Evolutionary conservation across 2,329 filamentous ascomycete species (phyloP).

Genomic region (Xylariaceae sp.): DNA sequence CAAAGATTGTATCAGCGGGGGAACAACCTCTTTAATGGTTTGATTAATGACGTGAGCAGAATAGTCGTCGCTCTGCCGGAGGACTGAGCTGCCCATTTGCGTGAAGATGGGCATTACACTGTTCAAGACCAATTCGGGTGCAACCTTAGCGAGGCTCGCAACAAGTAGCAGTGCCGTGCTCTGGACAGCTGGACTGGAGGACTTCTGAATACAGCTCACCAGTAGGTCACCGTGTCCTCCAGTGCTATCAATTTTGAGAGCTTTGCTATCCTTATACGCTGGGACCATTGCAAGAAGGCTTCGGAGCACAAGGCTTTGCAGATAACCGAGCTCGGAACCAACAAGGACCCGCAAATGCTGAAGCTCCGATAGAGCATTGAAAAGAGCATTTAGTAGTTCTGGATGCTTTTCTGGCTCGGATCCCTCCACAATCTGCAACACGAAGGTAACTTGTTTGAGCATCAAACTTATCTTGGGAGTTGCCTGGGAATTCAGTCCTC

Average conservation of each 20-base stretch:
- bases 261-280: slow-evolving; percentile 60
- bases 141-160: slow-evolving; percentile 78
- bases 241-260: slow-evolving; percentile 67
- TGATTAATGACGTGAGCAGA: slow-evolving; percentile 94
- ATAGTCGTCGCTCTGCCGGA: slow-evolving; percentile 93
- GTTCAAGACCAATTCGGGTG: slow-evolving; percentile 87
- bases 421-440: slow-evolving; percentile 81
- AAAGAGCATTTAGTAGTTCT: slow-evolving; percentile 73
- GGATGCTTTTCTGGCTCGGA: slow-evolving; percentile 73
- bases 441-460: slow-evolving; percentile 75
- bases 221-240: slow-evolving; percentile 84
- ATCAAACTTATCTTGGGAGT: slow-evolving; percentile 63
- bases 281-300: slow-evolving; percentile 82
- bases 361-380: slow-evolving; percentile 79
- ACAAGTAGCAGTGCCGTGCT: slow-evolving; percentile 86
- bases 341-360: slow-evolving; percentile 79
- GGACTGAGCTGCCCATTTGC: slow-evolving; percentile 88
- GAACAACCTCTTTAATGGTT: slow-evolving; percentile 91
- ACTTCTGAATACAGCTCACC: slow-evolving; percentile 90
- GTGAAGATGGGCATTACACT: slow-evolving; percentile 99
- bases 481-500: slow-evolving; percentile 56
- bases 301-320: slow-evolving; percentile 79
- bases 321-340: slow-evolving; percentile 82
- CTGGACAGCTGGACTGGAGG: slow-evolving; percentile 87
- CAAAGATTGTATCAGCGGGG: slow-evolving; percentile 81